Conservation (phyloP, 2,329 filamentous ascomycete genomes). For the Periglandula ipomoeae region DNA sequence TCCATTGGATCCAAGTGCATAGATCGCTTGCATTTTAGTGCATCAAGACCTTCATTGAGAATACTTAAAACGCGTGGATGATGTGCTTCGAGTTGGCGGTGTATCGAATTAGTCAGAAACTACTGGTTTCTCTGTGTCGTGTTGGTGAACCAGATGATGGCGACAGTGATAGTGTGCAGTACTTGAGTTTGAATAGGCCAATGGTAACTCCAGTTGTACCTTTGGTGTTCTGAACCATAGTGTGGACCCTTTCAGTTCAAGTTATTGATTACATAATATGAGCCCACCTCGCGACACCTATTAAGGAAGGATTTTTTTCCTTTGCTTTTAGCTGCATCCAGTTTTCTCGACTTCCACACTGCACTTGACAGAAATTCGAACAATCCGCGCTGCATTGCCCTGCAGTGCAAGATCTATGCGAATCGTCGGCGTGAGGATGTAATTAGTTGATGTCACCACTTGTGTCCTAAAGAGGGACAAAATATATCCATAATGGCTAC, state of each 20-base stretch:
- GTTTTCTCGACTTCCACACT: too few relatives aligned
- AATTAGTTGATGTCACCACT: conserved; percentile 16
- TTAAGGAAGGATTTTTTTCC: neutral
- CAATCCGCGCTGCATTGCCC: neutral
- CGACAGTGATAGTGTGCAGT: too few relatives aligned
- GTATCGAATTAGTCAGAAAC: too few relatives aligned
- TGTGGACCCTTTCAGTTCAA: neutral
- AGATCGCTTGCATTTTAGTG: conserved; percentile 41
- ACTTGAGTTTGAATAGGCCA: too few relatives aligned
- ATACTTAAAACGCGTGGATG: too few relatives aligned
- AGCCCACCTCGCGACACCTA: neutral
- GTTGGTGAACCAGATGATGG: too few relatives aligned
- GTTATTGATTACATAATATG: conserved; percentile 4
- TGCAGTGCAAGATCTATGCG: too few relatives aligned
- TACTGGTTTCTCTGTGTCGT: too few relatives aligned
- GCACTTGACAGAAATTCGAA: neutral
- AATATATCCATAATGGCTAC: conserved; percentile 19
- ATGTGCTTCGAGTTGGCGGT: too few relatives aligned
- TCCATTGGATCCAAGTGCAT: conserved; percentile 67
- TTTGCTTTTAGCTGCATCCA: accelerated
- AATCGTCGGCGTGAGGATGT: conserved; percentile 14
- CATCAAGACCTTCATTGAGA: too few relatives aligned
- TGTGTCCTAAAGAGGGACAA: conserved; percentile 15
- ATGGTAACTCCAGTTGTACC: too few relatives aligned
- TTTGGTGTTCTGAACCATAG: neutral